These are phyloP conservation scores for Aspergillus caelatus DNA, from an alignment of 2,329 filamentous ascomycete genomes.

Conservation along the genomic window DNA sequence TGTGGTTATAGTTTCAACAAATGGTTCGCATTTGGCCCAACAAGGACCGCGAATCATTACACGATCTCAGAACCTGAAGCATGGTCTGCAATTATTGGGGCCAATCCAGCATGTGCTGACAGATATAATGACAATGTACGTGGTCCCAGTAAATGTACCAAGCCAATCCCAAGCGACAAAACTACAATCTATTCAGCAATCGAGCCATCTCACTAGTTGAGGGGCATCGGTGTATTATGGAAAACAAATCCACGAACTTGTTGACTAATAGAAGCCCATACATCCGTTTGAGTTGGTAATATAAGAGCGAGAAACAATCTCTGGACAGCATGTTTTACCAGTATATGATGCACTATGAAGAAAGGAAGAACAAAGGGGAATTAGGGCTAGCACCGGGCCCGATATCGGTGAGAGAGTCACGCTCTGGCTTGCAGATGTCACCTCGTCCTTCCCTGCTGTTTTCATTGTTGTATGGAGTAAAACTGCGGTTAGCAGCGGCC, in stretches of 20 bases:
- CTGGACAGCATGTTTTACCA: neutral
- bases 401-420: neutral
- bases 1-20: no score
- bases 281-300: neutral
- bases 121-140: neutral
- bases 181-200: neutral
- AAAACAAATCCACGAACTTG: neutral
- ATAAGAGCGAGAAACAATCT: neutral
- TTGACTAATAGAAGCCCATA: neutral
- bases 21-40: no score
- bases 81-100: no score
- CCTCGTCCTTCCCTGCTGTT: neutral
- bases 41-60: no score
- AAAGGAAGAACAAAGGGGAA: neutral
- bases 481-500: neutral
- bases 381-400: neutral
- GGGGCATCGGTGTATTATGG: neutral
- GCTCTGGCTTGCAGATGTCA: no score
- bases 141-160: neutral
- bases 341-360: neutral
- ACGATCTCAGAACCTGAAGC: no score
- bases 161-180: neutral
- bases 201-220: neutral
- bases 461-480: neutral
- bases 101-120: no score